A percentile compares a stretch with the other conserved stretches of the same genome.
These are phyloP conservation scores for Agaricus sinodeliciosus DNA, from an alignment of 768 basidiomycete genomes.

Conservation along the genomic window DNA sequence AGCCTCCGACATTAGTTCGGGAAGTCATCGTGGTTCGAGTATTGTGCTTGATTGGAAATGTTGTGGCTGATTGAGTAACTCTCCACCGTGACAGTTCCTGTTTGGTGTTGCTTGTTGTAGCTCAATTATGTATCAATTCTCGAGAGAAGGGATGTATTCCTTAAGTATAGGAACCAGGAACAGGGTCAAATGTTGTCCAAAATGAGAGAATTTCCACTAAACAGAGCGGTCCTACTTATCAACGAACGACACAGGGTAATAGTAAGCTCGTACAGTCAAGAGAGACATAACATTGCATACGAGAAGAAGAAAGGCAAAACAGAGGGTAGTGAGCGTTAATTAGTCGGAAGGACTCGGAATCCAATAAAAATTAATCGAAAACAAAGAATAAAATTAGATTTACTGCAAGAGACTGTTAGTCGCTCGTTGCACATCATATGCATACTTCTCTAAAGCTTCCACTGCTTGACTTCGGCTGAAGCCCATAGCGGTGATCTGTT, in stretches of 20 bases:
- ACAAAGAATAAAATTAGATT: neutral
- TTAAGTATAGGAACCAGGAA: too few species aligned
- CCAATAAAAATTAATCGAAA: neutral
- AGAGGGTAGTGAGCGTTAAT: constrained; percentile 6
- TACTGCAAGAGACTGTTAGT: constrained; percentile 64
- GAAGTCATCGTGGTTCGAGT: constrained; percentile 18
- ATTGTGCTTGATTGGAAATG: too few species aligned
- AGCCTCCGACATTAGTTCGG: constrained; percentile 34
- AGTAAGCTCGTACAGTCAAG: neutral
- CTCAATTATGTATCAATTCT: too few species aligned
- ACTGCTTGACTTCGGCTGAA: constrained; percentile 82
- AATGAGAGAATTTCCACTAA: neutral
- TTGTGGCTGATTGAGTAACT: too few species aligned
- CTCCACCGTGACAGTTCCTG: neutral
- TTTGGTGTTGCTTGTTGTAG: neutral
- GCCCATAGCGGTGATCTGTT: constrained; percentile 83
- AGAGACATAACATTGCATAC: neutral
- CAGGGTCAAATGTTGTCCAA: too few species aligned
- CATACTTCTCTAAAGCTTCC: constrained; percentile 74
- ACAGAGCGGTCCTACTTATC: neutral
- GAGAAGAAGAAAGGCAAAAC: neutral
- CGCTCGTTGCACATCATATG: constrained; percentile 75
- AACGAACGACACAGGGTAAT: neutral
- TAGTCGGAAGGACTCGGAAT: neutral
- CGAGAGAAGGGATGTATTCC: too few species aligned